Evolutionary conservation across 257 asterid species (phyloP).

Genomic region (Nicotiana benthamiana): DNA sequence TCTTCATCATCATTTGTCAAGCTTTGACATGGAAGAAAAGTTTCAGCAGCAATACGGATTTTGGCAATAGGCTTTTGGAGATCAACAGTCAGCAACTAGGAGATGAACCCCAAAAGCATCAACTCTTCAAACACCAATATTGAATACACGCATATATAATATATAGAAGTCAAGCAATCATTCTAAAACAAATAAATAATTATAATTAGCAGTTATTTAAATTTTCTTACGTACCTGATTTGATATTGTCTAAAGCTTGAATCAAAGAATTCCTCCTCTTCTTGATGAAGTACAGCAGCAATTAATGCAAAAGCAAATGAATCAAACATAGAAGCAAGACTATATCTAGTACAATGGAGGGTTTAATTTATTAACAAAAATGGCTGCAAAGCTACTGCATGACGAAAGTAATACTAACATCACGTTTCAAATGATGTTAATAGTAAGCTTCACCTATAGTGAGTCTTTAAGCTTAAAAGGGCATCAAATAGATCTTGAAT

Average conservation of each 20-base stretch:
- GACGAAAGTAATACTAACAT: no score
- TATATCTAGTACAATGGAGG: no score
- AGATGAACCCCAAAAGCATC: conserved; percentile 73
- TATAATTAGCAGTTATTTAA: neutral
- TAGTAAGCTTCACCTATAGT: no score
- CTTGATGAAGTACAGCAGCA: conserved; percentile 42
- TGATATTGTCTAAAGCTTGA: conserved; percentile 48
- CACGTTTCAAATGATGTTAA: no score
- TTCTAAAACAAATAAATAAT: neutral
- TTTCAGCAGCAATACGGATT: conserved; percentile 39
- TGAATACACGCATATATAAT: no score
- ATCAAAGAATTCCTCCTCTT: conserved; percentile 45
- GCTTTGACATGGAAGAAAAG: conserved; percentile 58
- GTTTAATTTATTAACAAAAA: no score
- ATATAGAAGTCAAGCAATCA: neutral
- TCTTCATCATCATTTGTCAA: conserved; percentile 22
- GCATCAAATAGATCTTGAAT: no score
- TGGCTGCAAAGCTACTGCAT: no score
- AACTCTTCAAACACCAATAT: conserved; percentile 36
- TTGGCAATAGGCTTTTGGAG: conserved; percentile 41
- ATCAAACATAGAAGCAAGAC: neutral
- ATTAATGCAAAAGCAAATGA: neutral
- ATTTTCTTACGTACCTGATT: conserved; percentile 36
- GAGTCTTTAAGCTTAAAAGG: no score
- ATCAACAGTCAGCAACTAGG: conserved; percentile 45